phyloP scores from a whole-genome alignment of 768 basidiomycete genomes.

The Xerocomus potaroensis region DNA sequence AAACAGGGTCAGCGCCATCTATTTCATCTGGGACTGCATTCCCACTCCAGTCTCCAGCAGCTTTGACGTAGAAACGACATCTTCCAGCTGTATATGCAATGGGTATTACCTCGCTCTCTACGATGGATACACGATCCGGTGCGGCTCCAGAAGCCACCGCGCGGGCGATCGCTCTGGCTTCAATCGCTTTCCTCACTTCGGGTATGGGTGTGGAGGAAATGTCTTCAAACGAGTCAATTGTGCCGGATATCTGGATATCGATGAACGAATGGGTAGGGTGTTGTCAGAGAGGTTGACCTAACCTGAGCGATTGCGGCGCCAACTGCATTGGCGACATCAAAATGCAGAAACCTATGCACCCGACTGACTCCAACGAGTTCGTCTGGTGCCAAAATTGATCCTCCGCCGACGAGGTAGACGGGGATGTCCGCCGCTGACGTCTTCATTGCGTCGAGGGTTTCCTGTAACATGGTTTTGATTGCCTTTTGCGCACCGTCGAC shows the following conservation, averaged over 20 bases:
- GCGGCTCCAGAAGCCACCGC: constrained; percentile 46
- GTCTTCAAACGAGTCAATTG: constrained; percentile 43
- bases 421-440: constrained; percentile 53
- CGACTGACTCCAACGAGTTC: constrained; percentile 47
- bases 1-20: constrained; percentile 10
- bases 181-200: constrained; percentile 33
- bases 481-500: constrained; percentile 35
- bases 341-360: constrained; percentile 46
- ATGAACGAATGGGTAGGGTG: constrained; percentile 3
- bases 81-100: constrained; percentile 31
- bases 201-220: constrained; percentile 31
- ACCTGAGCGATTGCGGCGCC: constrained; percentile 48
- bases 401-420: constrained; percentile 63
- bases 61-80: constrained; percentile 51
- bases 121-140: constrained; percentile 40
- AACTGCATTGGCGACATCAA: constrained; percentile 59
- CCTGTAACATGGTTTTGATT: constrained; percentile 43
- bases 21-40: constrained; percentile 18
- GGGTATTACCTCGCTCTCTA: constrained; percentile 54
- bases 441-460: constrained; percentile 59
- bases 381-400: constrained; percentile 54
- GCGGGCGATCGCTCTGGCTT: constrained; percentile 37
- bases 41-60: constrained; percentile 49
- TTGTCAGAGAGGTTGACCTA: neutral
- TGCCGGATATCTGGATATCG: constrained; percentile 37